Evolutionary conservation across 2,329 filamentous ascomycete genomes (phyloP).

Genomic region (Xylaria sp.): DNA sequence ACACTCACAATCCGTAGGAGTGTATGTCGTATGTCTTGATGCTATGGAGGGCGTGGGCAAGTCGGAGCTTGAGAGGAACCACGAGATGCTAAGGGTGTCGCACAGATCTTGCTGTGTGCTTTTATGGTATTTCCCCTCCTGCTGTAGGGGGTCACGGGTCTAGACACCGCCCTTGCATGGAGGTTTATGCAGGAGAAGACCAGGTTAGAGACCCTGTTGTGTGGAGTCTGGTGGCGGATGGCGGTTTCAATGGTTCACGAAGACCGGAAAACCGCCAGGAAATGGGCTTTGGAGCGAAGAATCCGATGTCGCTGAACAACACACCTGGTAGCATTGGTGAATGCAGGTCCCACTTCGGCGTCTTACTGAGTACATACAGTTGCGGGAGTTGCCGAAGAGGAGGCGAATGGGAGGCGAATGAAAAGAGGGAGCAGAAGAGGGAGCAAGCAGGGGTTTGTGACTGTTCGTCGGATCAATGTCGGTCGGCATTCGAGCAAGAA

Average conservation of each 20-base stretch:
- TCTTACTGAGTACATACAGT: too few relatives aligned
- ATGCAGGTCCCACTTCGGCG: conserved; percentile 23
- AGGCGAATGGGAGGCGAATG: neutral
- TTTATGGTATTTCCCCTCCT: conserved; percentile 13
- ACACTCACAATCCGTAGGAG: neutral
- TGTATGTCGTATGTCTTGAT: neutral
- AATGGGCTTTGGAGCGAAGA: conserved; percentile 16
- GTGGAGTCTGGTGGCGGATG: conserved; percentile 31
- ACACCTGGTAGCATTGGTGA: conserved; percentile 23
- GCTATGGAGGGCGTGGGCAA: neutral
- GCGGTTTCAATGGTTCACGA: conserved; percentile 28
- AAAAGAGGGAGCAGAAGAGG: neutral
- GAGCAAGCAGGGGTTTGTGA: conserved; percentile 10
- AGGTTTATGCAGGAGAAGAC: conserved; percentile 36
- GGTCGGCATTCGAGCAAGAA: neutral
- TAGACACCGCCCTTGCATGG: conserved; percentile 38
- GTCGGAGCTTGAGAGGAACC: neutral
- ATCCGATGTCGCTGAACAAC: conserved; percentile 39
- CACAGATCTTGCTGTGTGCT: conserved; percentile 15
- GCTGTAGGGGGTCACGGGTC: neutral
- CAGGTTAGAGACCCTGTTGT: conserved; percentile 2
- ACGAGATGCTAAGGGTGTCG: conserved; percentile 1
- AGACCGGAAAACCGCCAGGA: neutral
- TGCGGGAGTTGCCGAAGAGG: conserved; percentile 31
- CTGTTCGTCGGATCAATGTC: neutral